A percentile compares a stretch with the other conserved stretches of the same genome.
Evolutionary conservation across 345 rosid species (phyloP).

Genomic region (Murraya koenigii): DNA sequence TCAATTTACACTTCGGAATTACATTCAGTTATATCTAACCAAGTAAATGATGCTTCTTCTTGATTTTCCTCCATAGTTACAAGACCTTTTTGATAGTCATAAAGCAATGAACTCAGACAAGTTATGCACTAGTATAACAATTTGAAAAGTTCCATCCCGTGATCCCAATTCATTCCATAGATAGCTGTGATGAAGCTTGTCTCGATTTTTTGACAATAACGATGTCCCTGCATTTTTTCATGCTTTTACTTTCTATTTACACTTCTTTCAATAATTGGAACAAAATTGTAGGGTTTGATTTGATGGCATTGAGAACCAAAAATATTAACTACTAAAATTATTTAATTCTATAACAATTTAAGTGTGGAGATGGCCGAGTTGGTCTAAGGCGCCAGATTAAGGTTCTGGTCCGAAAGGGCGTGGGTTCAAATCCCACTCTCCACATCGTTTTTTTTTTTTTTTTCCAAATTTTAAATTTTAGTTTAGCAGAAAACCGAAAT

Average conservation of each 20-base stretch:
- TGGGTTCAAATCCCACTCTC: conserved; percentile 61
- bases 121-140: background rate
- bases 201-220: background rate
- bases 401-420: conserved; percentile 99
- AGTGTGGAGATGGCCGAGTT: conserved; percentile 98
- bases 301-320: accelerated
- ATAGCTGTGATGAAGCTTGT: background rate
- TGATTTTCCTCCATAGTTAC: background rate
- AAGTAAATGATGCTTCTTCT: background rate
- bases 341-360: no score
- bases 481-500: conserved; percentile 5
- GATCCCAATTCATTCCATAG: background rate
- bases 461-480: no score
- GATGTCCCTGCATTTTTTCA: background rate
- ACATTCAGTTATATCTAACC: background rate
- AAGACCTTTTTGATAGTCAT: background rate
- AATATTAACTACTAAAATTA: no score
- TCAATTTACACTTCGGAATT: no score
- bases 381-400: conserved; percentile 99
- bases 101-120: background rate
- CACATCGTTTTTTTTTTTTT: no score
- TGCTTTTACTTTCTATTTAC: background rate
- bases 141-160: background rate
- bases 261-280: background rate
- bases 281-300: background rate